Base-by-base conservation (phyloP, 768 basidiomycete genomes). In the Atractiella rhizophila region DNA sequence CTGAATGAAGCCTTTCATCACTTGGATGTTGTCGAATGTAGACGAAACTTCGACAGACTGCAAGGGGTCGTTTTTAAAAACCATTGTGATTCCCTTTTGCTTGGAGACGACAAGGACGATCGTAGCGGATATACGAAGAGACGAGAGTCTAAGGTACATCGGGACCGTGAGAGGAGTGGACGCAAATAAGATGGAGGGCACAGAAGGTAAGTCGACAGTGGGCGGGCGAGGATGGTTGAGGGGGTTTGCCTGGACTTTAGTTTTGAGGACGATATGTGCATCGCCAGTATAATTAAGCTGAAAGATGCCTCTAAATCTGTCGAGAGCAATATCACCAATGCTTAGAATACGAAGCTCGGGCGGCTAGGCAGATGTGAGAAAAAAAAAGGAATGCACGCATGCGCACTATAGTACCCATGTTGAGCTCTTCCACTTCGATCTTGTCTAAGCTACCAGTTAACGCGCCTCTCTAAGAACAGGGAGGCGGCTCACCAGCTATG, bases 11-110 rank as follows among this genome's bases (percentile, higher is more conserved):
- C 83, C 85, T 56, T 94, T 80, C 37, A 98, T 91, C 48, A 94
- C 86, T 34, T 80, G 82, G 48, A 98, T 88, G 4, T 81, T 83
- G 60, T 98, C 91, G 54, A 98, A 98, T 2, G 86, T 94, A 58
- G 76, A 79, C 60, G 78, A 85, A 56, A 98, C 96, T 55, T 96
- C 81, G 39, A 98, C 85, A 49, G 82, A 80, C 61, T 98, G 85
- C 28, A 98, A 68, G 2, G 91, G 91, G 60, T 98, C 91, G 27
- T 91, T 96, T 63, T 96, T 96, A 71, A 98, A 98, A 20, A 96
- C 91, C 39, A 98, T 72, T 1, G 91, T 96, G 56, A 96, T 94
- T 31, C 91, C 91, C 55, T 94, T 94, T 57, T 85, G 81, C 50
- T 81, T 79, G 20, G 86, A 94, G 43, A 98, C 81, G 52, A 96